Base-by-base conservation (phyloP, 768 basidiomycete species). In the Leccinellum rugosiceps region DNA sequence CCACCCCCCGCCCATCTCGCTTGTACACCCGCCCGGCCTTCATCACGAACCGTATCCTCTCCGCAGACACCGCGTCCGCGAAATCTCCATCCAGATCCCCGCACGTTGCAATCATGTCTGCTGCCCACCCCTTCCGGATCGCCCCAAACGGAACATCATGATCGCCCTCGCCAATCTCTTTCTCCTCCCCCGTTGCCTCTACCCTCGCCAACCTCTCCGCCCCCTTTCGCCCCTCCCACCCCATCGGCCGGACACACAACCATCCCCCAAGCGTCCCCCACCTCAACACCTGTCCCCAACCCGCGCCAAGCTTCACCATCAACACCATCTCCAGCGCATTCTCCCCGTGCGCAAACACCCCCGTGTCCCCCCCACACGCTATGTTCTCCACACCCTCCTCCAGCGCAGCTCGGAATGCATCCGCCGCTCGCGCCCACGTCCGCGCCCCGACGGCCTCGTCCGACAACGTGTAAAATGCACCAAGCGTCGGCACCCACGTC, bases 281-380 rank as follows among this genome's bases (percentile, higher is more conserved):
- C n/a, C 73, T 72, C 31, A 88, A 68, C 15, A 87, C 80, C 52
- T 73, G 72, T 32, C 70, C 67, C 80, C 80, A 82, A 25, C 73
- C 69, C 21, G 81, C 83, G 2, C 85, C 85, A 2, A 84, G 72
- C 26, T 68, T 63, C 14, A 80, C 78, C 87, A 87, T 86, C 30
- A 86, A 67, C 62, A 78, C 72, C 76, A 87, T 73, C 75, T 87
- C 86, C 43, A 81, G 68, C 26, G 81, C 77, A 63, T 87, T 87
- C 59, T 77, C 72, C 1, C 84, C 85, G 63, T 86, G 86, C 17
- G 78, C 62, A 66, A 87, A 87, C 2, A 79, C 78, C 9, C 85
- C 86, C 2, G 85, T 87, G 68, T 87, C 84, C 1, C 85, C 84
- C 7, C 85, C 85, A 64, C 81, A 82, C 7, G 83, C 83, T 52